Conservation (phyloP, 1,284 basidiomycete genomes). For the Apiotrichum gamsii region DNA sequence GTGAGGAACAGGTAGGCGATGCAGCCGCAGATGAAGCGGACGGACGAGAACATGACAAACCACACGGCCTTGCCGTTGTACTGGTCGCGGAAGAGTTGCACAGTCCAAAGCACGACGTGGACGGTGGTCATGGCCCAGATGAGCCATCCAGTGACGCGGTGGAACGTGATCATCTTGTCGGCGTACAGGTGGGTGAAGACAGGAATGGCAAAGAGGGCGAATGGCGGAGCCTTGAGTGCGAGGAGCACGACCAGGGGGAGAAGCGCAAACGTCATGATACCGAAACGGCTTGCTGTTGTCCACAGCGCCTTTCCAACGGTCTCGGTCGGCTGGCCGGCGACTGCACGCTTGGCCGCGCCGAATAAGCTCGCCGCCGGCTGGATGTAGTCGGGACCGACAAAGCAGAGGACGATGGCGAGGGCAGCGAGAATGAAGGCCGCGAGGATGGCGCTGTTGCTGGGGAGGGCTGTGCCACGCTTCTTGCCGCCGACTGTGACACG, state of each 20-base stretch:
- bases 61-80: constrained; percentile 55
- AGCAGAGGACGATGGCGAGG: constrained; percentile 51
- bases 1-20: constrained; percentile 67
- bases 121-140: constrained; percentile 64
- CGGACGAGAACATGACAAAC: constrained; percentile 59
- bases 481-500: constrained; percentile 23
- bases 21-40: constrained; percentile 68
- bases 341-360: constrained; percentile 5
- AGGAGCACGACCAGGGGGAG: constrained; percentile 70
- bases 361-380: constrained; percentile 54
- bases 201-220: constrained; percentile 69
- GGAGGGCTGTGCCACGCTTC: constrained; percentile 53
- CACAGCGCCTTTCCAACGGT: constrained; percentile 68
- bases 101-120: constrained; percentile 69
- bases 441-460: constrained; percentile 59
- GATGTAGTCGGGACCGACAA: constrained; percentile 70
- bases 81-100: constrained; percentile 61
- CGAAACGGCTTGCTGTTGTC: constrained; percentile 67
- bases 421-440: constrained; percentile 50
- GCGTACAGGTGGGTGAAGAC: constrained; percentile 64
- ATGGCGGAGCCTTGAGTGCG: constrained; percentile 73
- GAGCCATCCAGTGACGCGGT: constrained; percentile 66
- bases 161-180: constrained; percentile 68
- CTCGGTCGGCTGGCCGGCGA: constrained; percentile 38
- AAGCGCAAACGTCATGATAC: constrained; percentile 70